Percentiles rank a stretch among this genome's conserved stretches.
These are phyloP conservation scores for Acephala macrosclerotiorum DNA, from an alignment of 2,329 filamentous ascomycete genomes.

Conservation along the genomic window DNA sequence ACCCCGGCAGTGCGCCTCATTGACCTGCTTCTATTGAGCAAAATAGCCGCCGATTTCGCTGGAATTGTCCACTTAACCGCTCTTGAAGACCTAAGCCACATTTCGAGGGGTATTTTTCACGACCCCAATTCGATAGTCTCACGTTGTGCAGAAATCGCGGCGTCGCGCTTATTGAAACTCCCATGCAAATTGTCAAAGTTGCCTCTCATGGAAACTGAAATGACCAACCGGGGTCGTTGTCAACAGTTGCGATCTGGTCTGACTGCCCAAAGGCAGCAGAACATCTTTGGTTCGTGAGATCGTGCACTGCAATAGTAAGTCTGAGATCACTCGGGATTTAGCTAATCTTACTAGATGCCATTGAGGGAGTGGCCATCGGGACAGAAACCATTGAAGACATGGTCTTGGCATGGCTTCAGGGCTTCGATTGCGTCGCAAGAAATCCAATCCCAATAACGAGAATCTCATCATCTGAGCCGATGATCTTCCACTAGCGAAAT, in stretches of 20 bases:
- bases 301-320: background rate
- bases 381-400: background rate
- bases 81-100: background rate
- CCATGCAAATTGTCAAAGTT: background rate
- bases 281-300: background rate
- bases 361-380: background rate
- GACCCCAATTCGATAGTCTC: constrained; percentile 6
- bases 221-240: background rate
- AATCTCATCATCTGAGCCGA: background rate
- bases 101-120: background rate
- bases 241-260: background rate
- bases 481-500: background rate
- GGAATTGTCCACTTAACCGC: background rate
- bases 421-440: background rate
- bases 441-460: background rate
- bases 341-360: background rate
- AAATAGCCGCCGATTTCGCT: constrained; percentile 6
- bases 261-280: background rate
- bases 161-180: background rate
- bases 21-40: constrained; percentile 11
- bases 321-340: background rate
- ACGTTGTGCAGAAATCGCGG: background rate
- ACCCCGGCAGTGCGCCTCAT: constrained; percentile 11
- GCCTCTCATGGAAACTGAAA: background rate
- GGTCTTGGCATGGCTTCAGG: background rate